These are phyloP conservation scores for Phoma sp. DNA, from an alignment of 2,329 filamentous ascomycete genomes.

Conservation along the genomic window DNA sequence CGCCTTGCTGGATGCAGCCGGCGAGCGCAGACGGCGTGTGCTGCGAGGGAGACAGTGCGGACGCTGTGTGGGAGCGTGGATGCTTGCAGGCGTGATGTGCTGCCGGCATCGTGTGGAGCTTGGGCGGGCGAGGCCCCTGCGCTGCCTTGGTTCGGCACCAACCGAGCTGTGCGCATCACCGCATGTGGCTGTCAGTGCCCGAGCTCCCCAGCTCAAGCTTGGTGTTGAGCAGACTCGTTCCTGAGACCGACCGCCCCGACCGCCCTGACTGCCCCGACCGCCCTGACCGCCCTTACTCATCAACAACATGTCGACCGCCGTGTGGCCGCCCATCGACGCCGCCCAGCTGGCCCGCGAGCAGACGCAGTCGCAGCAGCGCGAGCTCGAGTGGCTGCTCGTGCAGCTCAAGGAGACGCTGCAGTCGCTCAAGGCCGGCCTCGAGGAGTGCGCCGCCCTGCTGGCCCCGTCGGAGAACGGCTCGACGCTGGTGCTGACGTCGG, in stretches of 20 bases:
- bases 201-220: neutral
- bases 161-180: constrained; percentile 4
- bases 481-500: constrained; percentile 87
- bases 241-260: too few relatives aligned
- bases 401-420: constrained; percentile 68
- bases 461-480: constrained; percentile 84
- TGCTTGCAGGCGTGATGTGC: constrained; percentile 8
- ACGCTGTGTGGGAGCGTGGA: neutral
- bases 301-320: constrained; percentile 65
- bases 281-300: neutral
- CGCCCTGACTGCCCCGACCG: too few relatives aligned
- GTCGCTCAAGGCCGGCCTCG: constrained; percentile 73
- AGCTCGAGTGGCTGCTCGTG: constrained; percentile 70
- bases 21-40: neutral
- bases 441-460: constrained; percentile 88
- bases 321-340: constrained; percentile 65
- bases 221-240: neutral
- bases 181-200: neutral
- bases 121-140: constrained; percentile 8
- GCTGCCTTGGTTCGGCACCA: constrained; percentile 12
- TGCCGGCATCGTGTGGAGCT: constrained; percentile 7
- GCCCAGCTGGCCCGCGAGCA: constrained; percentile 61
- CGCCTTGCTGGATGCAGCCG: constrained; percentile 12
- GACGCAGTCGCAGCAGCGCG: constrained; percentile 60
- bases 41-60: neutral